Evolutionary conservation across 768 basidiomycete genomes (phyloP).

Genomic region (Agaricus bisporus): DNA sequence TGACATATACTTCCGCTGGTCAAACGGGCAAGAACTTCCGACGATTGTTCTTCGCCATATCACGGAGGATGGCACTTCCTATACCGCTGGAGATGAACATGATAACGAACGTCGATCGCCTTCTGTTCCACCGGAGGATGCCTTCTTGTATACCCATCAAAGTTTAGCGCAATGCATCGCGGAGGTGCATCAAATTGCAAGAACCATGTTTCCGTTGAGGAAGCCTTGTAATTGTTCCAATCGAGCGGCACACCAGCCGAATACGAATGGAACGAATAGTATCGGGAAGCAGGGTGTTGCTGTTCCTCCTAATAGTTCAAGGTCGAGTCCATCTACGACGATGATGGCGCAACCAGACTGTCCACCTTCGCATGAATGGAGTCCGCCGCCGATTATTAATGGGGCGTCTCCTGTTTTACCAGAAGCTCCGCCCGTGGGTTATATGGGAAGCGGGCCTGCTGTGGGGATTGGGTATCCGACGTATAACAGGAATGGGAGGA

Average conservation of each 20-base stretch:
- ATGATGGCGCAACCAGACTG: not conserved
- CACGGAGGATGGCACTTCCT: conserved; percentile 24
- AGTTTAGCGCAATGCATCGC: conserved; percentile 40
- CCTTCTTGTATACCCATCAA: conserved; percentile 35
- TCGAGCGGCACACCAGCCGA: not conserved
- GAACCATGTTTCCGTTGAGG: conserved; percentile 33
- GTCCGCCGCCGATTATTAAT: conserved; percentile 28
- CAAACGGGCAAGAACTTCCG: conserved; percentile 36
- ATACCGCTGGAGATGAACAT: conserved; percentile 16
- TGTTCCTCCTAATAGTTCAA: not conserved
- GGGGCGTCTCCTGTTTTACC: conserved; percentile 32
- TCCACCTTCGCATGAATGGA: conserved; percentile 41
- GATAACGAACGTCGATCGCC: conserved; percentile 11
- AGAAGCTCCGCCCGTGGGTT: conserved; percentile 16
- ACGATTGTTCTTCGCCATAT: conserved; percentile 35
- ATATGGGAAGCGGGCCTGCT: not conserved
- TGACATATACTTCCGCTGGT: conserved; percentile 42
- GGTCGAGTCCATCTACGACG: not conserved
- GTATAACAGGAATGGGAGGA: not conserved
- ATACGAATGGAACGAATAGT: conserved; percentile 14
- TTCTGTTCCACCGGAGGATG: conserved; percentile 5
- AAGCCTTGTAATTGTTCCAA: conserved; percentile 38
- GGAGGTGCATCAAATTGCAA: conserved; percentile 40
- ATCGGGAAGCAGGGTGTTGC: conserved; percentile 13
- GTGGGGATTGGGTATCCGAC: conserved; percentile 2